phyloP scores from a whole-genome alignment of 1,139 yeast species.

The Magnusiomyces tetraspermus region DNA sequence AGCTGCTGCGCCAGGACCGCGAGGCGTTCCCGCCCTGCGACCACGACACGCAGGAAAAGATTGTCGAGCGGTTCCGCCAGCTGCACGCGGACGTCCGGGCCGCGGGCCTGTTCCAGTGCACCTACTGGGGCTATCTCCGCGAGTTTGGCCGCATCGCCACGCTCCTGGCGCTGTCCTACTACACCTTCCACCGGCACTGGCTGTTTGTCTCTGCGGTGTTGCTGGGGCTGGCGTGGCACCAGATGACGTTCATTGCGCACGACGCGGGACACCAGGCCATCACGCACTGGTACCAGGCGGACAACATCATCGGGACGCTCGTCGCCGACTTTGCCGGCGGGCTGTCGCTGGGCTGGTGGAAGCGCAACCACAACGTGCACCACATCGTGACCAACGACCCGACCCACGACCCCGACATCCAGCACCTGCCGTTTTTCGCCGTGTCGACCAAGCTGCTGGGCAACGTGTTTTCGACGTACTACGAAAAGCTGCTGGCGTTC shows the following conservation, averaged over 20 bases:
- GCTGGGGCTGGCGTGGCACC: constrained; percentile 83
- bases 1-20: constrained; percentile 45
- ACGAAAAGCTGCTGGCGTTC: constrained; percentile 55
- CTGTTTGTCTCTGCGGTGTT: constrained; percentile 50
- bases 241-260: constrained; percentile 76
- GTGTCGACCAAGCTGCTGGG: constrained; percentile 64
- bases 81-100: constrained; percentile 49
- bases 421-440: constrained; percentile 85
- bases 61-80: constrained; percentile 50
- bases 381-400: constrained; percentile 86
- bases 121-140: constrained; percentile 59
- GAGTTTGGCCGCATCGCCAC: constrained; percentile 55
- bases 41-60: constrained; percentile 49
- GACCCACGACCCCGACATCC: constrained; percentile 88
- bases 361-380: constrained; percentile 83
- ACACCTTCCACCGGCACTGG: constrained; percentile 37
- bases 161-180: constrained; percentile 43
- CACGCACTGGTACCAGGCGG: constrained; percentile 71
- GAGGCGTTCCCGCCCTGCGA: constrained; percentile 54
- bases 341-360: constrained; percentile 90
- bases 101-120: constrained; percentile 60
- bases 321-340: constrained; percentile 84
- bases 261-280: constrained; percentile 84
- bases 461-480: constrained; percentile 67
- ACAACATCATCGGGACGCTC: constrained; percentile 61